A percentile compares a stretch with the other conserved stretches of the same genome.
phyloP scores from a whole-genome alignment of 1,284 basidiomycete species.

The Leccinum pachyderme region DNA sequence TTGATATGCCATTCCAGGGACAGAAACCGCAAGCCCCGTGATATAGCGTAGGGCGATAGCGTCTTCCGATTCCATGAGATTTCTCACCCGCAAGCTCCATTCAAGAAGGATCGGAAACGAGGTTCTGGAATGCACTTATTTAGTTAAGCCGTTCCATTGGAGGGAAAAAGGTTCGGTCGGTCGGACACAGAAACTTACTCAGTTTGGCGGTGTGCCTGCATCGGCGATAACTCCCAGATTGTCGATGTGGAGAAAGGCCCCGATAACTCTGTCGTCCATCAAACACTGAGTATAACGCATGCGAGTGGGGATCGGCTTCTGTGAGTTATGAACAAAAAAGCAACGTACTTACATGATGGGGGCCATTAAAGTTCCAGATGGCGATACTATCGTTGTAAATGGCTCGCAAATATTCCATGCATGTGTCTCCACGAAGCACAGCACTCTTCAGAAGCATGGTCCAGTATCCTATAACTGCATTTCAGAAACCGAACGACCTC shows the following conservation, averaged over 20 bases:
- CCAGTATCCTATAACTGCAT: slow-evolving; percentile 30
- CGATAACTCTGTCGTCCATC: slow-evolving; percentile 12
- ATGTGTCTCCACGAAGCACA: slow-evolving; percentile 18
- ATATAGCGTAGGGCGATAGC: background rate
- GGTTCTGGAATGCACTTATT: background rate
- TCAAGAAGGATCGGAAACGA: background rate
- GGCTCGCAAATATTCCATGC: slow-evolving; percentile 18
- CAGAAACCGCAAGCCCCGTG: background rate
- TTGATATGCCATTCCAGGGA: slow-evolving; percentile 11
- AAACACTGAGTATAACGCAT: slow-evolving; percentile 1
- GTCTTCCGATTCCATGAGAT: background rate
- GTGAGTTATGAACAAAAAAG: background rate
- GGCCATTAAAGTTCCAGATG: slow-evolving; percentile 33
- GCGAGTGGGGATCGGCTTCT: background rate
- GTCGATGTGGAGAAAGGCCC: background rate
- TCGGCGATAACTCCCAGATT: too few relatives aligned
- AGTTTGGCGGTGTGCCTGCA: too few relatives aligned
- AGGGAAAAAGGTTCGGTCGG: too few relatives aligned
- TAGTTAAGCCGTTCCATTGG: background rate
- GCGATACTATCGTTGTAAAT: slow-evolving; percentile 27
- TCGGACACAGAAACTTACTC: too few relatives aligned
- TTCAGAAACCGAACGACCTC: too few relatives aligned
- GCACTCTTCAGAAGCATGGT: slow-evolving; percentile 23
- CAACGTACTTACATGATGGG: slow-evolving; percentile 16
- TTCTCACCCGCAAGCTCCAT: too few relatives aligned